Evolutionary conservation across 2,329 filamentous ascomycete species (phyloP).

Genomic region (Sarocladium brachiariae): DNA sequence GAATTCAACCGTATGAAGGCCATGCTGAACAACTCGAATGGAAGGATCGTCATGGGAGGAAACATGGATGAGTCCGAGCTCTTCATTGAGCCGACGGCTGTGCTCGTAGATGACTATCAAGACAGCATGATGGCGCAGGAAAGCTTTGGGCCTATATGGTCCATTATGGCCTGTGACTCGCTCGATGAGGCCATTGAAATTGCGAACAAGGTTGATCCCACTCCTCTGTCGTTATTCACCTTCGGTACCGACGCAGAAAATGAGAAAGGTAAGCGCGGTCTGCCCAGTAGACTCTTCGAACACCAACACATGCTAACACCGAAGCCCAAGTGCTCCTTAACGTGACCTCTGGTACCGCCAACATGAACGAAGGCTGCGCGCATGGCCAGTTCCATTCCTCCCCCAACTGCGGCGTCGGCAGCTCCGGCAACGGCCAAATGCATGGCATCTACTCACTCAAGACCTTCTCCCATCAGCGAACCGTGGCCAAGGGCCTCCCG

Average conservation of each 20-base stretch:
- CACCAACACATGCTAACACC: constrained; percentile 8
- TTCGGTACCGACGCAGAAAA: constrained; percentile 80
- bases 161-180: constrained; percentile 68
- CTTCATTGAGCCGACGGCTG: constrained; percentile 88
- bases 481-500: constrained; percentile 27
- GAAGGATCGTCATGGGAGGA: constrained; percentile 83
- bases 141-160: constrained; percentile 88
- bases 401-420: constrained; percentile 44
- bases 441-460: constrained; percentile 42
- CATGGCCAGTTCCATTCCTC: constrained; percentile 34
- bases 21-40: constrained; percentile 79
- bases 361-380: constrained; percentile 41
- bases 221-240: constrained; percentile 75
- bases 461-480: constrained; percentile 32
- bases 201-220: constrained; percentile 74
- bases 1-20: constrained; percentile 80
- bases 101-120: constrained; percentile 63
- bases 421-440: constrained; percentile 40
- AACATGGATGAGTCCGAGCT: constrained; percentile 70
- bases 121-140: constrained; percentile 80
- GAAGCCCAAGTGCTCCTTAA: constrained; percentile 29
- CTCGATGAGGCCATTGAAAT: constrained; percentile 81
- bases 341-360: constrained; percentile 42
- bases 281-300: no score
- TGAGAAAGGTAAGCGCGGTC: constrained; percentile 58